These are phyloP conservation scores for Aspergillus tubingensis DNA, from an alignment of 2,329 filamentous ascomycete species.

Conservation along the genomic window DNA sequence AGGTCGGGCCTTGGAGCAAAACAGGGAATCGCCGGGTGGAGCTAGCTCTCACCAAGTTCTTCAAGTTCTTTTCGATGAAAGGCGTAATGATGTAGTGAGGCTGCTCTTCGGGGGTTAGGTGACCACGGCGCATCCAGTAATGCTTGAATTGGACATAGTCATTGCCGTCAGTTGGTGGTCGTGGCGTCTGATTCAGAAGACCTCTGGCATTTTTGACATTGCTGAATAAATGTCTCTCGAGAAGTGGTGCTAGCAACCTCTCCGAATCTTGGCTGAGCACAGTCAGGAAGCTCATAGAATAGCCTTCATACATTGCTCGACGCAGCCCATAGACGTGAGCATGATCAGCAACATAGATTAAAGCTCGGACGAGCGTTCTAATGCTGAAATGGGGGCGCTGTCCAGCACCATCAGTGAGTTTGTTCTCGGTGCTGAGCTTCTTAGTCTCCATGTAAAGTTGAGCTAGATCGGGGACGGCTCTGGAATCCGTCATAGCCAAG, in stretches of 20 bases:
- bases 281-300: slow-evolving; percentile 96
- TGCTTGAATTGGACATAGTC: slow-evolving; percentile 83
- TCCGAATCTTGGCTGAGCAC: slow-evolving; percentile 82
- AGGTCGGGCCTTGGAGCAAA: slow-evolving; percentile 93
- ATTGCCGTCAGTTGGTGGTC: slow-evolving; percentile 72
- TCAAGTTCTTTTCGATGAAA: slow-evolving; percentile 90
- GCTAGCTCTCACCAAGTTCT: slow-evolving; percentile 90
- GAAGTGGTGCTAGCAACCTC: slow-evolving; percentile 72
- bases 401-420: slow-evolving; percentile 89
- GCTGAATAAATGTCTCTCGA: slow-evolving; percentile 76
- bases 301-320: slow-evolving; percentile 87
- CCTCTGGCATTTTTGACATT: slow-evolving; percentile 69
- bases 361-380: slow-evolving; percentile 83
- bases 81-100: slow-evolving; percentile 94
- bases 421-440: slow-evolving; percentile 74
- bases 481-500: slow-evolving; percentile 69
- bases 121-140: slow-evolving; percentile 86
- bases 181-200: slow-evolving; percentile 75
- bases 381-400: slow-evolving; percentile 97
- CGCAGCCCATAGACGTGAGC: slow-evolving; percentile 80
- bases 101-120: slow-evolving; percentile 66
- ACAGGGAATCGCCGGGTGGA: slow-evolving; percentile 92
- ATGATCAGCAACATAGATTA: slow-evolving; percentile 86
- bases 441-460: slow-evolving; percentile 88
- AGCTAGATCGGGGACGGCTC: slow-evolving; percentile 77